These are phyloP conservation scores for Cymbopogon flexuosus DNA, from an alignment of 202 grass and related monocot species.

Conservation along the genomic window DNA sequence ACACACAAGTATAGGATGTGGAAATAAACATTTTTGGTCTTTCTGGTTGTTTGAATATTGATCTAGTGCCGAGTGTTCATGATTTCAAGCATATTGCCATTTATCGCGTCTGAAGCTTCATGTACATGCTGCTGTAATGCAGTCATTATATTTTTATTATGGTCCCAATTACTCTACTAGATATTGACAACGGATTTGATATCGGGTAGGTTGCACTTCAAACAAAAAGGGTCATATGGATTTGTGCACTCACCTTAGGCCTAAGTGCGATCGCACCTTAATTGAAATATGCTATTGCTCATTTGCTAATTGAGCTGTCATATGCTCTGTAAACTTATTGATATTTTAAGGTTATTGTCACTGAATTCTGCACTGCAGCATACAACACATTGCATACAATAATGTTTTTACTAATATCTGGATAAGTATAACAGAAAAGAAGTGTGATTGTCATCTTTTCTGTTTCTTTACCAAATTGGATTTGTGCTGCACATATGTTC, in stretches of 20 bases:
- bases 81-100: not conserved
- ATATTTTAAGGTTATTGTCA: too few relatives aligned
- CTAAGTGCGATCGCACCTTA: not conserved
- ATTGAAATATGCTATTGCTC: not conserved
- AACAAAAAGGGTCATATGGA: not conserved
- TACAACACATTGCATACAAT: not conserved
- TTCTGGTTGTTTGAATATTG: not conserved
- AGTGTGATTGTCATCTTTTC: not conserved
- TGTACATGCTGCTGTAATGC: not conserved
- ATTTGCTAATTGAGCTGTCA: not conserved
- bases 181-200: not conserved
- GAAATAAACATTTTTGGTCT: not conserved
- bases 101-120: not conserved
- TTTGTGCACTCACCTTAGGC: not conserved
- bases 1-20: not conserved
- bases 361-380: not conserved
- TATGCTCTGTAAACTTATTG: not conserved
- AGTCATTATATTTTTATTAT: not conserved
- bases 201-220: not conserved
- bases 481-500: not conserved
- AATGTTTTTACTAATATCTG: not conserved
- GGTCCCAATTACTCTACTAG: not conserved
- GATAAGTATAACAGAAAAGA: not conserved
- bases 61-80: not conserved
- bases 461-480: constrained; percentile 4